phyloP scores from a whole-genome alignment of 2,329 filamentous ascomycete genomes.

The Helotiales sp. region DNA sequence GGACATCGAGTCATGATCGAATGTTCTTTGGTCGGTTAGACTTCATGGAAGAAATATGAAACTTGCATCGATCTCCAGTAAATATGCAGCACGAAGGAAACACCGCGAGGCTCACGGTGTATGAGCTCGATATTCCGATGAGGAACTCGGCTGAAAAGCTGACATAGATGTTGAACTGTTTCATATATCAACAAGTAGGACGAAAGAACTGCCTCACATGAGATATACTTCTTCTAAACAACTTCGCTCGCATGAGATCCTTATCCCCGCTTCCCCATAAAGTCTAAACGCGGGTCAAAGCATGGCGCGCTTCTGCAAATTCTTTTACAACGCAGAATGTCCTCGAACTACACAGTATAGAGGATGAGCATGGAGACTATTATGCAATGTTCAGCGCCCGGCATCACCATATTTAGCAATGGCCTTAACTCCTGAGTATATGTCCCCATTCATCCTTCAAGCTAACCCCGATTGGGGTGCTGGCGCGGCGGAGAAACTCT shows the following conservation, averaged over 20 bases:
- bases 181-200: not conserved
- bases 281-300: not conserved
- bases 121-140: too few species aligned
- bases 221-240: not conserved
- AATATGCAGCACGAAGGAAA: too few species aligned
- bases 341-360: too few species aligned
- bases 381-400: too few species aligned
- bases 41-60: not conserved
- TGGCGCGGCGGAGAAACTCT: not conserved
- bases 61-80: too few species aligned
- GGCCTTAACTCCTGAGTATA: not conserved
- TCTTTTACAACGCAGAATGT: too few species aligned
- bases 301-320: not conserved
- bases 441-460: not conserved
- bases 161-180: too few species aligned
- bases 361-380: too few species aligned
- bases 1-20: not conserved
- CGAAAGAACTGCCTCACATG: not conserved
- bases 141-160: too few species aligned
- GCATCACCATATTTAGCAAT: too few species aligned
- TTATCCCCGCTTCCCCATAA: not conserved
- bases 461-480: not conserved
- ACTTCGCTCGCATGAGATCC: not conserved
- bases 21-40: not conserved
- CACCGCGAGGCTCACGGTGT: too few species aligned